Base-by-base conservation (phyloP, 345 rosid genomes). In the Capsella bursapastoris region DNA sequence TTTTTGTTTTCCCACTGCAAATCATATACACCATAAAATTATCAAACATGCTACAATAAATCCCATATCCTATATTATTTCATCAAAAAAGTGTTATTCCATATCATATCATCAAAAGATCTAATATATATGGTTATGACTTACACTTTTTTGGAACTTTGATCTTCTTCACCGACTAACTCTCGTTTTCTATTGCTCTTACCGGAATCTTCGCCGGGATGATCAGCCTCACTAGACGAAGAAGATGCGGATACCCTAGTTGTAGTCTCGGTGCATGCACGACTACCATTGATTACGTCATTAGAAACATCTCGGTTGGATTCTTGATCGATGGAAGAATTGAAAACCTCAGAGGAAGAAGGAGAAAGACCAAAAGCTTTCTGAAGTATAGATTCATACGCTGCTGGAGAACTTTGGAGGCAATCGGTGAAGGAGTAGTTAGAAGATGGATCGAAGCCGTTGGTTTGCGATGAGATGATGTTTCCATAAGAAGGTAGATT, bases 161-260 rank as follows among this genome's bases (percentile, higher is more conserved):
- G 87, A 38, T 70, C 66, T 41, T 81, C 88, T 65, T 77, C 79
- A 61, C 78, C 35, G 59, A 28, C 78, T 45, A 82, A 59, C 45
- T 59, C 72, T 61, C 45, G 37, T 63, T 84, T 88, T 53, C 71
- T 78, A 37, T 53, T 57, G 38, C 80, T 78, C 79, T 85, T 89
- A 45, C 81, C 70, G 1, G 90, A 86, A 68, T 84, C 89, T 52
- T 87, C 88, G 11, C 87, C 92, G n/a, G 76, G 84, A 49, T 83
- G 82, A 49, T 86, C 87, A 22, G 87, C 93, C 47, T 89, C 94
- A 49, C 79, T 83, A 9, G 90, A 83, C 62, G 87, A 87, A 66
- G 92, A 89, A 72, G 87, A 65, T 7, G 84, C 84, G 48, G 90
- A 89, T 74, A 79, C 89, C 47, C 82, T 81, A 41, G 86, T 75